Evolutionary conservation across 1,284 basidiomycete genomes (phyloP), one percentile per base, ranked within the genome.

Genomic region (Lignosus rhinocerotis): DNA sequence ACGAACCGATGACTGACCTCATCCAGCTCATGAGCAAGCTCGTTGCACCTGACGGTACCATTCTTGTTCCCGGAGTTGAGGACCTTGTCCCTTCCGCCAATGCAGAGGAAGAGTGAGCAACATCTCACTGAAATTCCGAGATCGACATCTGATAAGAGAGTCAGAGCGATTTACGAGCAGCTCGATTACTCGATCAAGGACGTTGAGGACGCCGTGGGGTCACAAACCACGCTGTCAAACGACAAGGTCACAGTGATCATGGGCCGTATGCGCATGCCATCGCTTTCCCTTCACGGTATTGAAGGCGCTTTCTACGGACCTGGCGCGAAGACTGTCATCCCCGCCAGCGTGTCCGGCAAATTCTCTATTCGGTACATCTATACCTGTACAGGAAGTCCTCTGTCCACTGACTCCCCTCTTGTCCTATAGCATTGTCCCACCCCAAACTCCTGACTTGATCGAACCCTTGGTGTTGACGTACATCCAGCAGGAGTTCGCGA

Each of bases 281-380:
- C 88, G 61, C 82, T 99, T 59, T 96, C 94, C 3, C 77, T 99
- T 16, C 96, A 99, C 75, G 97, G 96, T 30, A 96, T 99, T 69
- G 94, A 98, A 75, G 96, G 97, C 56, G 97, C 96, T 5, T 98
- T 98, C 80, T 92, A 87, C 60, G 92, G 90, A 6, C 81, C 84
- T 0, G 93, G 93, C 7, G 87, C 85, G 46, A 97, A 97, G 85
- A 99, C 96, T 0, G 97, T 99, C 70, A 99, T 99, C 75, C 96
- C 80, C 0, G 92, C 93, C 38, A 88, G 88, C 59, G 94, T 98
- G 31, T 80, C 87, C 10, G 96, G 95, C 53, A 98, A 96, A 76
- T 98, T 96, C 80, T 94, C 92, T 67, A 91, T 98, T 72, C 90
- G 95, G 80, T 88, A 71, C 34, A 86, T 80, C 6, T 47, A 34